Conservation (phyloP, 306 rosid species). For the Inga leiocalycina region DNA sequence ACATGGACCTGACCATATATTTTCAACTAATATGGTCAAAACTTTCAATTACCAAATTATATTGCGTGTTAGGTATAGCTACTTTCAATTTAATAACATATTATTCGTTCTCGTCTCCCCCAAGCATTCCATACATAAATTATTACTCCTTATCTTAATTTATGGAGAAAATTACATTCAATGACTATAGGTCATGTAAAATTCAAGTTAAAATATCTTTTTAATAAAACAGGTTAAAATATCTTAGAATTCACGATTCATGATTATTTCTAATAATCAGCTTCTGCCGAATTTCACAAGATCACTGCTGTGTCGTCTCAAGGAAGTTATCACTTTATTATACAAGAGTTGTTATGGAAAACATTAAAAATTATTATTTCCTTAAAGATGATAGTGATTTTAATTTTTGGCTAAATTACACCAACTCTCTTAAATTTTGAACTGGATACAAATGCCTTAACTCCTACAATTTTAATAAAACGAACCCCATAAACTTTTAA, state of each 20-base stretch:
- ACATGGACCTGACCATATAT: neutral
- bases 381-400: neutral
- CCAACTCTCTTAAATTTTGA: too few relatives aligned
- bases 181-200: neutral
- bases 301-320: neutral
- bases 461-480: too few relatives aligned
- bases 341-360: neutral
- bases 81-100: neutral
- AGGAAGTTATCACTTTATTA: neutral
- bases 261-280: neutral
- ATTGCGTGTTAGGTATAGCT: conserved; percentile 33
- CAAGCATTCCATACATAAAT: conserved; percentile 12
- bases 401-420: too few relatives aligned
- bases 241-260: neutral
- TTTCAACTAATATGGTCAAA: conserved; percentile 6
- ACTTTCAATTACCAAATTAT: neutral
- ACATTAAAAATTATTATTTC: neutral
- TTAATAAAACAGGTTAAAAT: neutral
- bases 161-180: neutral
- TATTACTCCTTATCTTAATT: neutral
- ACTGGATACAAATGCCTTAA: too few relatives aligned
- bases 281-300: neutral
- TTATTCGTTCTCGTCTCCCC: conserved; percentile 14
- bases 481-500: too few relatives aligned
- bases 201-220: neutral